A percentile compares a stretch with the other conserved stretches of the same genome.
Conservation (phyloP, 169 alveolate genomes). For the Eimeria maxima region DNA sequence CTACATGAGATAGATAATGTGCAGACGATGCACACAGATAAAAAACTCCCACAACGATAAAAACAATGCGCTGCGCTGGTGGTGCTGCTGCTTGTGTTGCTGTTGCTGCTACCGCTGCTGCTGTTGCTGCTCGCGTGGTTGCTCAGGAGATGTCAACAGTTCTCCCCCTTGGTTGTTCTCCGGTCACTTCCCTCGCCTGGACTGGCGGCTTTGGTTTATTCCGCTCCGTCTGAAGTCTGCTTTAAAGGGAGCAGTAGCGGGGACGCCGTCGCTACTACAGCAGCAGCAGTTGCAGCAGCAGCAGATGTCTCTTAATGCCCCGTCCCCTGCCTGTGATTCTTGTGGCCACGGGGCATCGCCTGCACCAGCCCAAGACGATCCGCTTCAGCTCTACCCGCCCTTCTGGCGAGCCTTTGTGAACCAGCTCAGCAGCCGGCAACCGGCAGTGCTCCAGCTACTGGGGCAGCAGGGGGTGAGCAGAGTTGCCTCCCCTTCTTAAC, state of each 20-base stretch:
- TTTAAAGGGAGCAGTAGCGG: constrained; percentile 30
- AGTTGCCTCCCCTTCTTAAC: not conserved
- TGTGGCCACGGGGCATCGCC: not conserved
- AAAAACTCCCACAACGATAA: too few species aligned
- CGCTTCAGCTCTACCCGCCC: constrained; percentile 52
- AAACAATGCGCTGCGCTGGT: not conserved
- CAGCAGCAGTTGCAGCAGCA: constrained; percentile 65
- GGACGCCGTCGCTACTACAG: constrained; percentile 30
- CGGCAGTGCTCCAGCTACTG: constrained; percentile 64
- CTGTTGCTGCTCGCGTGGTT: constrained; percentile 46
- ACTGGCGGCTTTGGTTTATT: constrained; percentile 82
- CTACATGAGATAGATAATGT: not conserved
- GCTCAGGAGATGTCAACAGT: constrained; percentile 62
- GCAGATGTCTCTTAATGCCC: not conserved
- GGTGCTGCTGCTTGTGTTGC: not conserved
- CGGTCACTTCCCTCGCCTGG: constrained; percentile 82
- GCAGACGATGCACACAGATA: too few species aligned
- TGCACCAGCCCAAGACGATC: not conserved
- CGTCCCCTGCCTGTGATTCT: not conserved
- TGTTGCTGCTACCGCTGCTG: constrained; percentile 34
- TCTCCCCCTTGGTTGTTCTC: constrained; percentile 68
- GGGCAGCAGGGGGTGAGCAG: constrained; percentile 66
- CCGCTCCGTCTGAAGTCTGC: constrained; percentile 74
- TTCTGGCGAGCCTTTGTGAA: constrained; percentile 28
- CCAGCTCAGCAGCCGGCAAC: constrained; percentile 38